Base-by-base conservation (phyloP, 495 filamentous ascomycete species). In the Talaromyces stipitatus region DNA sequence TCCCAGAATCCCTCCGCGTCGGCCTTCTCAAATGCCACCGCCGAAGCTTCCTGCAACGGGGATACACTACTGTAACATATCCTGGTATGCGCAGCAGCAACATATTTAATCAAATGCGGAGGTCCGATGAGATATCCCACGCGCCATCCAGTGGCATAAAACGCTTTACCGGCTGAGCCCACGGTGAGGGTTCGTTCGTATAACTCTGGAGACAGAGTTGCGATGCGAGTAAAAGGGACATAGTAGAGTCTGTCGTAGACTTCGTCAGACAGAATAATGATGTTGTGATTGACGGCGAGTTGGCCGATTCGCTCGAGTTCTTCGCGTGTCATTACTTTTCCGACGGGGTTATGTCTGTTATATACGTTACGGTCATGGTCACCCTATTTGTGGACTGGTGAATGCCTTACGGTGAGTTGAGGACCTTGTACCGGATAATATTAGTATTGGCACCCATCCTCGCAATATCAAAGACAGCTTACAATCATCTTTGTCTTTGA, bases 201-300 rank as follows among this genome's bases (percentile, higher is more conserved):
- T 36, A 97, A 84, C 64, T 96, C 90, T 0, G 89, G 88, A 0
- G 89, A 92, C 20, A 98, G 73, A 0, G 92, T 96, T 10, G 86
- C 91, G 57, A 96, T 88, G 61, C 94, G 81, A 12, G 92, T 97
- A 66, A 97, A 98, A 0, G 92, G 91, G 10, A 88, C 87, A 70
- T 97, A 97, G 76, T 85, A 96, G 2, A 98, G 85, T 16, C 92
- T 82, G 73, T 98, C 94, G 67, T 98, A 98, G 60, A 98, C 84
- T 66, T 98, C 94, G 62, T 98, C 94, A 12, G 89, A 94, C 47
- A 98, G 81, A 62, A 98, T 97, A 63, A 98, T 87, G 62, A 97
- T 88, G 69, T 96, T 87, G 69, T 97, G 78, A 74, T 96, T 89
- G 45, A 97, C 84, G 69, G 89, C 94, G n/a, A 97, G 77, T 54